Conservation (phyloP, 1,284 basidiomycete genomes). For the Ceratobasidium sp. region DNA sequence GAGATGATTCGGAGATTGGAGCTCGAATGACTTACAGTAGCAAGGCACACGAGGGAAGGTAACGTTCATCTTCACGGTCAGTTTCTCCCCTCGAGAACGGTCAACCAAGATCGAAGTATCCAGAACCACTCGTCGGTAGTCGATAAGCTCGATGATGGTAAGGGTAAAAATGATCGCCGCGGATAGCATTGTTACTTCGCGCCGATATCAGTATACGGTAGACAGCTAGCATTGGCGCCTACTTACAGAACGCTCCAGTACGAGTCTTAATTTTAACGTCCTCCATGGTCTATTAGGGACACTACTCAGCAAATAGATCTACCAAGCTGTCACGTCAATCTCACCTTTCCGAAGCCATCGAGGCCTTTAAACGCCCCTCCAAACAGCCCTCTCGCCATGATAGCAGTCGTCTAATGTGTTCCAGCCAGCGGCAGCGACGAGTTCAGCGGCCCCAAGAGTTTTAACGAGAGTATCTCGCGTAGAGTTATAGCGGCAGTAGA, state of each 20-base stretch:
- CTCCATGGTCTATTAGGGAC: conserved; percentile 84
- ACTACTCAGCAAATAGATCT: conserved; percentile 43
- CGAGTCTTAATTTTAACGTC: conserved; percentile 98
- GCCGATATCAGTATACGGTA: conserved; percentile 6
- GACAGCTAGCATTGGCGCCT: not conserved
- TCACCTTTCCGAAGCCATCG: conserved; percentile 98
- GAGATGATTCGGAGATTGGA: not conserved
- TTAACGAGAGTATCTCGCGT: not conserved
- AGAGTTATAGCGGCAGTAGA: conserved; percentile 13
- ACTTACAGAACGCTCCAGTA: conserved; percentile 89
- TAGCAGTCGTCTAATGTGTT: conserved; percentile 39
- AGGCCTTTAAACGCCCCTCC: conserved; percentile 83
- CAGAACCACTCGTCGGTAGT: conserved; percentile 89
- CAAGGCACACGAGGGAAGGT: conserved; percentile 98
- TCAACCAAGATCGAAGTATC: conserved; percentile 95
- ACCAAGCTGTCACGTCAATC: conserved; percentile 50
- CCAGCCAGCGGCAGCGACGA: not conserved
- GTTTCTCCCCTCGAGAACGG: conserved; percentile 92
- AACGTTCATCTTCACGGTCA: conserved; percentile 92
- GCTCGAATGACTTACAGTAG: conserved; percentile 78
- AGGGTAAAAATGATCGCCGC: conserved; percentile 93
- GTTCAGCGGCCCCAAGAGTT: not conserved
- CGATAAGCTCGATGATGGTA: conserved; percentile 93
- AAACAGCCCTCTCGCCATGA: conserved; percentile 78
- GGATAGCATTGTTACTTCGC: conserved; percentile 89